These are phyloP conservation scores for Sordariomycetes sp. DNA, from an alignment of 2,329 filamentous ascomycete genomes.

Conservation along the genomic window DNA sequence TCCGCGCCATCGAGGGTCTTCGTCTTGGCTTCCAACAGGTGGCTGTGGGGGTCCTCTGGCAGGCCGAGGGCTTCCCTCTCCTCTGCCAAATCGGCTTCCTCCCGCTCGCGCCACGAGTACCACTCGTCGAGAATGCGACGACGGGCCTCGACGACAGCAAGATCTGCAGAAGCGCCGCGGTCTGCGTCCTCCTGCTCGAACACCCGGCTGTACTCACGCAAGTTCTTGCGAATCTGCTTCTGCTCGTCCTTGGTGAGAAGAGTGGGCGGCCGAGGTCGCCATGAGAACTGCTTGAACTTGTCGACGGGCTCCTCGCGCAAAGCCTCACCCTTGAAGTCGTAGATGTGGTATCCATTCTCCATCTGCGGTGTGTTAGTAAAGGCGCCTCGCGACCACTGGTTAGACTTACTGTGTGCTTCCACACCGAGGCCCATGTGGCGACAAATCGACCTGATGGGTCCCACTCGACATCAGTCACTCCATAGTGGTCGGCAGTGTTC, in stretches of 20 bases:
- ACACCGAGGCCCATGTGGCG: constrained; percentile 83
- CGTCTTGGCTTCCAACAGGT: constrained; percentile 48
- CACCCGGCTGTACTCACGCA: constrained; percentile 87
- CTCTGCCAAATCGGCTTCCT: constrained; percentile 62
- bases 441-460: constrained; percentile 94
- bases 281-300: constrained; percentile 95
- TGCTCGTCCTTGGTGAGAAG: constrained; percentile 94
- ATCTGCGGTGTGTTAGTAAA: constrained; percentile 48
- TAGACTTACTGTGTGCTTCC: constrained; percentile 82
- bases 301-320: constrained; percentile 88
- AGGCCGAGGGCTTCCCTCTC: constrained; percentile 62
- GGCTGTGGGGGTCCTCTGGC: constrained; percentile 54
- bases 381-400: neutral
- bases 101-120: constrained; percentile 69
- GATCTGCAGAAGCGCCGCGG: constrained; percentile 86
- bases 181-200: constrained; percentile 95
- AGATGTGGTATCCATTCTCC: constrained; percentile 98
- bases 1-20: constrained; percentile 40
- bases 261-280: constrained; percentile 87
- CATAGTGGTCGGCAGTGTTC: constrained; percentile 91
- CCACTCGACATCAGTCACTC: constrained; percentile 96
- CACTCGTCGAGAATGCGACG: constrained; percentile 80
- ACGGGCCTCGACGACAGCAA: constrained; percentile 84
- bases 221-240: constrained; percentile 95
- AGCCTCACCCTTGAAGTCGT: constrained; percentile 87